Evolutionary conservation across 495 filamentous ascomycete species (phyloP).

Genomic region (Hypoxylon trugodes): DNA sequence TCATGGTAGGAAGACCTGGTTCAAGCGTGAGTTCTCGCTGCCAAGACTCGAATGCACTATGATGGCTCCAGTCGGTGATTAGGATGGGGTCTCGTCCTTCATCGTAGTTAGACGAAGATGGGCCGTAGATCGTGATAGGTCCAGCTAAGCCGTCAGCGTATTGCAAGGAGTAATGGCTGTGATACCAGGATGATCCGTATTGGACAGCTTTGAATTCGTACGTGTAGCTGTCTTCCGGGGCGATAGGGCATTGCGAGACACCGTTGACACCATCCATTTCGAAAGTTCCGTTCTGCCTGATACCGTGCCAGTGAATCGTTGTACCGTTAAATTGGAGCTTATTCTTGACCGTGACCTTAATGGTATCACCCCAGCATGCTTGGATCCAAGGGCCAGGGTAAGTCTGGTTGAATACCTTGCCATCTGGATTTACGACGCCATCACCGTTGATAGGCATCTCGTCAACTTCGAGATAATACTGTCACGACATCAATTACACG

Average conservation of each 20-base stretch:
- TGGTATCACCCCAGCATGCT: not conserved
- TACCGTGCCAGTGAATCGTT: slow-evolving; percentile 1
- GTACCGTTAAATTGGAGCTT: slow-evolving; percentile 2
- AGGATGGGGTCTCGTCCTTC: not conserved
- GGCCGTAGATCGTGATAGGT: not conserved
- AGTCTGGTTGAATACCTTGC: slow-evolving; percentile 1
- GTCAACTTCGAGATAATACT: too few relatives aligned
- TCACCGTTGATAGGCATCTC: too few relatives aligned
- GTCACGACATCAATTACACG: too few relatives aligned
- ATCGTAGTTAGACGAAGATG: not conserved
- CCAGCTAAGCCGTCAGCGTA: slow-evolving; percentile 3
- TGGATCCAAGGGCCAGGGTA: not conserved
- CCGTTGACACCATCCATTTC: slow-evolving; percentile 1
- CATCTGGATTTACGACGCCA: too few relatives aligned
- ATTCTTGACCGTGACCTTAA: not conserved
- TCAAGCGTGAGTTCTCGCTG: too few relatives aligned
- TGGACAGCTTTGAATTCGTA: not conserved
- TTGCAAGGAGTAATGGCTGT: not conserved
- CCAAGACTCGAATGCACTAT: not conserved
- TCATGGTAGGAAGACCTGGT: too few relatives aligned
- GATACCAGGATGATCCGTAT: slow-evolving; percentile 7
- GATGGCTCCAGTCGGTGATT: not conserved
- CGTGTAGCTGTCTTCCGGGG: not conserved
- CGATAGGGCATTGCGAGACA: slow-evolving; percentile 3
- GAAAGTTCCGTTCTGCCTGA: not conserved